These are phyloP conservation scores for Protomyces gravidus DNA, from an alignment of 1,139 yeast species.

Conservation along the genomic window DNA sequence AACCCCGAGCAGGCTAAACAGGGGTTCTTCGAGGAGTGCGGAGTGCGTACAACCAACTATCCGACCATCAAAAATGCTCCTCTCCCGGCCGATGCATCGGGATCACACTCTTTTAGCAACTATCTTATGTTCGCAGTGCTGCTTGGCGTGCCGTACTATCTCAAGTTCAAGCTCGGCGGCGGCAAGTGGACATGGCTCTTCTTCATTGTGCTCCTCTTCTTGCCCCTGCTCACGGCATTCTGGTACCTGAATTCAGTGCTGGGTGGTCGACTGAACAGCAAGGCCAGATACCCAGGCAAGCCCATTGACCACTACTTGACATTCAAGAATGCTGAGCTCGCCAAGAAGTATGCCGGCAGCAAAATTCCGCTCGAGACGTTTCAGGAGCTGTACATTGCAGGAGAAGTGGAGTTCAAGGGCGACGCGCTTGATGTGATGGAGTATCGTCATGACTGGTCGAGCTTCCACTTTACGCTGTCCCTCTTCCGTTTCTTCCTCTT, in stretches of 20 bases:
- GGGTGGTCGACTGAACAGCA: conserved; percentile 78
- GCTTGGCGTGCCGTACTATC: conserved; percentile 59
- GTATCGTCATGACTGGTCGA: conserved; percentile 88
- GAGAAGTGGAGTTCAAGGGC: conserved; percentile 82
- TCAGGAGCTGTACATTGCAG: conserved; percentile 80
- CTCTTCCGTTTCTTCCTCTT: conserved; percentile 76
- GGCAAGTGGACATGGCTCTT: conserved; percentile 62
- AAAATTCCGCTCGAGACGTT: conserved; percentile 92
- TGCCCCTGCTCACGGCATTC: conserved; percentile 70
- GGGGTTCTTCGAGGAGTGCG: conserved; percentile 37
- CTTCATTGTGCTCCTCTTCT: conserved; percentile 49
- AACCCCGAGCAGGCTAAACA: conserved; percentile 9
- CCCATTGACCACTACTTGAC: conserved; percentile 77
- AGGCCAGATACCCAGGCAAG: conserved; percentile 67
- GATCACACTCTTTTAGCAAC: conserved; percentile 72
- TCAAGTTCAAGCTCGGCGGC: conserved; percentile 64
- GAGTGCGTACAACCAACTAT: conserved; percentile 57
- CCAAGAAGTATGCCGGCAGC: conserved; percentile 66
- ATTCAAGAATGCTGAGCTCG: conserved; percentile 71
- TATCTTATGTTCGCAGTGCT: conserved; percentile 51
- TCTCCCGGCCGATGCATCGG: conserved; percentile 88
- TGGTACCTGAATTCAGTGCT: conserved; percentile 76
- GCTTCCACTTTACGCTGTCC: conserved; percentile 69
- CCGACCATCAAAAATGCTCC: conserved; percentile 85
- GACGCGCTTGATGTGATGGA: conserved; percentile 80